Base-by-base conservation (phyloP, 306 rosid genomes). In the apple (Malus domestica) region DNA sequence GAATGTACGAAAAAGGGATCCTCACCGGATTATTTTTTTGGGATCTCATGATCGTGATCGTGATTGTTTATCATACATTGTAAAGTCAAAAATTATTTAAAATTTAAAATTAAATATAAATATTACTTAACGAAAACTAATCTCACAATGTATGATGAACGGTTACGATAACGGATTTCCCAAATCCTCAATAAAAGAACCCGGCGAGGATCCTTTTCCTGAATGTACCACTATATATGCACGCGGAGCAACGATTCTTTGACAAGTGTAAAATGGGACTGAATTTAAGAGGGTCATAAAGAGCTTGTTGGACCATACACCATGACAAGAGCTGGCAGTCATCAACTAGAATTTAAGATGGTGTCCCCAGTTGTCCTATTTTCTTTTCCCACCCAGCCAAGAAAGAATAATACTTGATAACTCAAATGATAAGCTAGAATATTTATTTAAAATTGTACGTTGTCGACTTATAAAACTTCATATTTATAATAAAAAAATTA, bases 281-380 rank as follows among this genome's bases (percentile, higher is more conserved):
- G 74, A 64, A 85, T 85, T 38, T 27, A 90, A 87, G 81, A 85
- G 80, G 85, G 74, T 72, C 85, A 81, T 90, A 81, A 92, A 84
- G 91, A 64, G 80, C 33, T 62, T 85, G 88, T 45, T 83, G 97
- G 96, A 92, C 97, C 96, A 86, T 86, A 70, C 59, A 29, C 80
- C n/a, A 12, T 22, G 25, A 80, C 85, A 77, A 87, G 90, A 88
- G 97, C 96, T 92, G 96, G 96, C 96, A 84, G 55, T 25, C 83
- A 83, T 86, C 63, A 82, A 88, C 77, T 78, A 52, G 83, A 72
- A 87, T 88, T 91, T 85, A 91, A 87, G 84, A 67, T 32, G 83
- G 79, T 86, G 97, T 89, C 94, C 97, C 93, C 89, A 80, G 72
- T 85, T 14, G 90, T 86, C 84, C 86, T 80, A 16, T 49, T 49